Evolutionary conservation across 1,284 basidiomycete species (phyloP), one percentile per base, ranked within the genome.

Genomic region (Trichosporon inkin): DNA sequence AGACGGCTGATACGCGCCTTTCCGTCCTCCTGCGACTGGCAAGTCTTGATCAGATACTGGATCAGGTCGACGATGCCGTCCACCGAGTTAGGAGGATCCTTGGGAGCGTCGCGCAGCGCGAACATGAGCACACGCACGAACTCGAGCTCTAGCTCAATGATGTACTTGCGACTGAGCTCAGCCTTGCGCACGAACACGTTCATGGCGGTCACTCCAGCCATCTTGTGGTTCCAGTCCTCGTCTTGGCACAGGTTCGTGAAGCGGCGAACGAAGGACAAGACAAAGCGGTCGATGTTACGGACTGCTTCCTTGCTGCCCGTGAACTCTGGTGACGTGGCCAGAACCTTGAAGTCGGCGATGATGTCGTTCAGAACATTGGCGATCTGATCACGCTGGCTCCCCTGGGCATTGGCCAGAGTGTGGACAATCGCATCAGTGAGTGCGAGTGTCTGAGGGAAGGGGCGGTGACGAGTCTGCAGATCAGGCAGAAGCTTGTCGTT

Each of bases 31-130:
- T 72, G 70, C 10, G 67, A 79, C 67, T 87, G 87, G 75, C 88
- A 88, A 41, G 88, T 85, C 7, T 84, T 83, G 57, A 99, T 81
- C 55, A 98, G 86, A 57, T 84, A 83, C 60, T 86, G 84, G 56
- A 99, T 81, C 34, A 92, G 87, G 56, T 89, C 86, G 24, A 87
- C 82, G 38, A 97, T 89, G 55, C 88, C 85, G 38, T 88, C 85
- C 36, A 93, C 85, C 67, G 94, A 88, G 20, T 85, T 84, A 0
- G 92, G 90, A 41, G 93, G 84, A 67, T 99, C 94, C 66, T 86
- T 85, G 0, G 96, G 94, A 73, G 97, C 89, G 73, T 99, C 95
- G 74, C 99, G 98, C 54, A 99, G 82, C 64, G 95, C 89, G 72
- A 94, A 94, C 49, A 99, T 81, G 35, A 99, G 83, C 5, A 90